Conservation (phyloP, 192 early-diverging fungal species). For the Mortierella claussenii region DNA sequence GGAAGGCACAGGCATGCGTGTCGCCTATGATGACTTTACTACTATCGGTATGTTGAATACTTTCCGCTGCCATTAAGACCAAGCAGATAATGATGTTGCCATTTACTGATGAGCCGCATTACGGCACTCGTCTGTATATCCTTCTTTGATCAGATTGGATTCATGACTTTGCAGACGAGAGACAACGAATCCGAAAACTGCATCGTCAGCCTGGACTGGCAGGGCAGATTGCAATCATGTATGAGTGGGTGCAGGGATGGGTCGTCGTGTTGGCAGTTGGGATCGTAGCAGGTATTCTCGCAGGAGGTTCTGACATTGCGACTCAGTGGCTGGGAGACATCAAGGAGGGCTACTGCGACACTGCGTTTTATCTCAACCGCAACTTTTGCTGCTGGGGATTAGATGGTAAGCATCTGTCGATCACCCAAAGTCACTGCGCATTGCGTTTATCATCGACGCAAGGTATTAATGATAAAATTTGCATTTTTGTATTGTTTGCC, state of each 20-base stretch:
- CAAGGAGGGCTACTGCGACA: constrained; percentile 84
- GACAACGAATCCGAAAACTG: constrained; percentile 70
- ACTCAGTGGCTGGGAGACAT: constrained; percentile 87
- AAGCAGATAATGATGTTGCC: too few species aligned
- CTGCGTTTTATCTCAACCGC: constrained; percentile 78
- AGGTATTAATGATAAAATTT: background rate
- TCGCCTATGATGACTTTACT: constrained; percentile 68
- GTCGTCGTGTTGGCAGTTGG: constrained; percentile 78
- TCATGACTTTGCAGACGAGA: constrained; percentile 88
- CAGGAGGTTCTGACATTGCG: constrained; percentile 77
- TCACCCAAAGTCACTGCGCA: too few species aligned
- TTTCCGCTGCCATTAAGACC: too few species aligned
- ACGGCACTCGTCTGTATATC: too few species aligned
- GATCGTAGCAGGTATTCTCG: constrained; percentile 68
- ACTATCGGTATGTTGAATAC: constrained; percentile 62
- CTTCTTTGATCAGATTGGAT: constrained; percentile 77
- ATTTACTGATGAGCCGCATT: too few species aligned
- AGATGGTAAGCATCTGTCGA: constrained; percentile 50
- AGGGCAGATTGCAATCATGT: constrained; percentile 70
- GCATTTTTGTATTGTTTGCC: background rate
- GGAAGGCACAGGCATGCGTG: constrained; percentile 57
- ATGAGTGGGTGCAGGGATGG: constrained; percentile 89
- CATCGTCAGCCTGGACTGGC: constrained; percentile 63
- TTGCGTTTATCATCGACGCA: background rate
- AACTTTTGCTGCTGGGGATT: constrained; percentile 83